Percentiles rank a stretch among this genome's conserved stretches.
phyloP scores from a whole-genome alignment of 2,329 filamentous ascomycete species.

The Cladosporium sp. region DNA sequence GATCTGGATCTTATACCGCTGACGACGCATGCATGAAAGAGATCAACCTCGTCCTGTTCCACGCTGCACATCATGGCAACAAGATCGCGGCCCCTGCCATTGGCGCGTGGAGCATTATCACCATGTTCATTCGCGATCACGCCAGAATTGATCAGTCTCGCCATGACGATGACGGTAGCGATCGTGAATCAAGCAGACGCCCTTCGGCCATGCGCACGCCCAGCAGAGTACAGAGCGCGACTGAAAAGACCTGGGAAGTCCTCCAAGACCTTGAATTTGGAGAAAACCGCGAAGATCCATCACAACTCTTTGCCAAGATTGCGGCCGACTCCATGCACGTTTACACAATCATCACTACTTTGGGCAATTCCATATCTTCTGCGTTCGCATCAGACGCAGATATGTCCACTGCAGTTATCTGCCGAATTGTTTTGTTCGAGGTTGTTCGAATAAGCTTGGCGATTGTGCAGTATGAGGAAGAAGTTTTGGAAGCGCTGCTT shows the following conservation, averaged over 20 bases:
- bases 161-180: conserved; percentile 37
- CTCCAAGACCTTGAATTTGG: conserved; percentile 26
- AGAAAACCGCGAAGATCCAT: conserved; percentile 48
- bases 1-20: conserved; percentile 62
- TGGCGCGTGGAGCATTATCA: conserved; percentile 78
- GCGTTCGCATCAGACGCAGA: conserved; percentile 52
- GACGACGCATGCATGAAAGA: conserved; percentile 69
- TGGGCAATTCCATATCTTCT: conserved; percentile 47
- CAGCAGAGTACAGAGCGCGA: conserved; percentile 20
- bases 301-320: conserved; percentile 48
- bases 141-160: conserved; percentile 55
- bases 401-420: conserved; percentile 59
- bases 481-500: conserved; percentile 67
- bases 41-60: conserved; percentile 70
- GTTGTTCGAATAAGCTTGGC: conserved; percentile 67
- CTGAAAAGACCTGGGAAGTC: conserved; percentile 29
- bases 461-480: conserved; percentile 70
- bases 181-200: conserved; percentile 21
- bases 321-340: conserved; percentile 49
- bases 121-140: conserved; percentile 68
- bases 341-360: conserved; percentile 48
- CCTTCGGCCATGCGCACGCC: conserved; percentile 9
- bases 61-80: conserved; percentile 58
- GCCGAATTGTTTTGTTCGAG: conserved; percentile 67
- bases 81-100: conserved; percentile 69